These are phyloP conservation scores for Ganoderma boninense DNA, from an alignment of 1,284 basidiomycete species.

Conservation along the genomic window DNA sequence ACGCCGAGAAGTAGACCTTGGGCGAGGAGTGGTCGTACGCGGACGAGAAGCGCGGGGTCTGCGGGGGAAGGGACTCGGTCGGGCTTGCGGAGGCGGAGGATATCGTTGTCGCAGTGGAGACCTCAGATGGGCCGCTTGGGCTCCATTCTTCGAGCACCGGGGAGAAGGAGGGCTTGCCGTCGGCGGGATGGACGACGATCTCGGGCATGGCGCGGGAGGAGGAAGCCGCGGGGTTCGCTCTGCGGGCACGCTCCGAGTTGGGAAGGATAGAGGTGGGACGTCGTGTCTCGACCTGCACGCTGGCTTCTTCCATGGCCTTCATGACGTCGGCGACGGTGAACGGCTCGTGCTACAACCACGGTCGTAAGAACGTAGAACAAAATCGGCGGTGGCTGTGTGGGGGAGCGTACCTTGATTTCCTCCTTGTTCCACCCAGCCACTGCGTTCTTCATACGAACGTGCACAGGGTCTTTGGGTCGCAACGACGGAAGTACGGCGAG, in stretches of 20 bases:
- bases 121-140: background rate
- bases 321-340: slow-evolving; percentile 11
- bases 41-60: background rate
- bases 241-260: background rate
- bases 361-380: background rate
- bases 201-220: background rate
- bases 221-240: too few relatives aligned
- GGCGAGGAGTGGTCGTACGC: background rate
- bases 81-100: background rate
- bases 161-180: slow-evolving; percentile 11
- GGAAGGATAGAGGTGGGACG: background rate
- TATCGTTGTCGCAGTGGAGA: background rate
- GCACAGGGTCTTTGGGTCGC: slow-evolving; percentile 5
- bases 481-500: background rate
- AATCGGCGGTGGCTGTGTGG: too few relatives aligned
- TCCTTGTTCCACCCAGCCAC: background rate
- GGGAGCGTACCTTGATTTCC: slow-evolving; percentile 7
- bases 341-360: slow-evolving; percentile 7
- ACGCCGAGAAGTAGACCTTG: background rate
- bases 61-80: background rate
- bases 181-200: slow-evolving; percentile 16
- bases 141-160: background rate
- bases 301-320: slow-evolving; percentile 7
- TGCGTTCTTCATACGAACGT: slow-evolving; percentile 1
- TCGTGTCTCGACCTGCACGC: background rate